Evolutionary conservation across 169 alveolate genomes (phyloP).

Genomic region (Blepharisma undulans): DNA sequence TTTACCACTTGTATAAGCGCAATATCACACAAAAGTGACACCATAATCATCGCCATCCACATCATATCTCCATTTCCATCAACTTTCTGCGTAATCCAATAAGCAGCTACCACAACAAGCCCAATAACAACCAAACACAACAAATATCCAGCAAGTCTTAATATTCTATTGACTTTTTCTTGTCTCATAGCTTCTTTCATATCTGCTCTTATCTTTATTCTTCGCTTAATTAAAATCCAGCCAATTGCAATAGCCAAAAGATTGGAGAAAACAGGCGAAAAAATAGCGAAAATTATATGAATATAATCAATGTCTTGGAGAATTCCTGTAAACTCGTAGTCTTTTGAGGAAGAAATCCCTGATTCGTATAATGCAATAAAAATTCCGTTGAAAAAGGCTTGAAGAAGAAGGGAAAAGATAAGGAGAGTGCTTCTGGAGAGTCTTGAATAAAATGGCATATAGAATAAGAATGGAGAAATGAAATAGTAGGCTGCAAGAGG

Average conservation of each 20-base stretch:
- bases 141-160: background rate
- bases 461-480: background rate
- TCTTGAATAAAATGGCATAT: constrained; percentile 6
- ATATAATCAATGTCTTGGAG: background rate
- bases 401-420: background rate
- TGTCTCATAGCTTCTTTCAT: background rate
- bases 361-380: background rate
- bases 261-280: background rate
- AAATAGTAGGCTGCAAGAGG: background rate
- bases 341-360: background rate
- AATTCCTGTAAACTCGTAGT: background rate
- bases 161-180: background rate
- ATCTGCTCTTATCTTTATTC: background rate
- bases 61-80: background rate
- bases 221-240: background rate
- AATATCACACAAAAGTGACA: background rate
- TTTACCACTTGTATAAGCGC: background rate
- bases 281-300: background rate
- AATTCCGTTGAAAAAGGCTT: background rate
- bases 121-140: background rate
- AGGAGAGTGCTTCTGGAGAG: background rate
- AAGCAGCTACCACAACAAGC: background rate
- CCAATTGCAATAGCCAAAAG: background rate
- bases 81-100: background rate
- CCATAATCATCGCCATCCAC: background rate